Evolutionary conservation across 1,284 basidiomycete species (phyloP), one percentile per base, ranked within the genome.

Genomic region (Tilletia horrida): DNA sequence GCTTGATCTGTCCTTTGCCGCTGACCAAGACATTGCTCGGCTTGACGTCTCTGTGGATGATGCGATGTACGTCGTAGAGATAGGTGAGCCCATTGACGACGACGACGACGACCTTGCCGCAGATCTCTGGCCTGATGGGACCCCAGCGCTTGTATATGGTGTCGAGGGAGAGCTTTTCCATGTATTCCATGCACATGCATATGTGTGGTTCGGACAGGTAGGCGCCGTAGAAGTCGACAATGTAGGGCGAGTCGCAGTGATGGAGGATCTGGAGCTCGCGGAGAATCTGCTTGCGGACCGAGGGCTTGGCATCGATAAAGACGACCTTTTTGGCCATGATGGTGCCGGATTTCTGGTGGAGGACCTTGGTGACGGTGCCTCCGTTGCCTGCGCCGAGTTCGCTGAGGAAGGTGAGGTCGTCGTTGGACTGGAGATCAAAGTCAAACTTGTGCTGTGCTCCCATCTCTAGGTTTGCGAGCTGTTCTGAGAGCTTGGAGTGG

Each of bases 31-130:
- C 96, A 81, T 98, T 98, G 55, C 93, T 96, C 1, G 95, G 95
- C 83, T 99, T 99, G 85, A 99, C 97, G 80, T 98, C 95, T 81
- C 96, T 90, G 83, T 98, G 95, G 76, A 99, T 98, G 83, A 98
- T 98, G n/a, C 93, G 89, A 83, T 98, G 96, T 1, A 90, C 91
- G 81, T 98, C 96, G 82, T 99, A 98, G n/a, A 99, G 87, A 82
- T 98, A 99, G 16, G 91, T 93, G 78, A 98, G 83, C 8, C 95
- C 95, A 71, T 92, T 89, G 52, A 97, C 85, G n/a, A 98, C 96
- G 0, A 90, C 90, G 66, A 93, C 85, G 8, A 94, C 93, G 66
- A 98, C 91, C 81, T 91, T 89, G 50, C 90, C 91, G 23, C 97
- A 92, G 25, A 98, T 89, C 43, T 91, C 88, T 71, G 95, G 90